These are phyloP conservation scores for Epichloe uncinata DNA, from an alignment of 2,329 filamentous ascomycete genomes.

Conservation along the genomic window DNA sequence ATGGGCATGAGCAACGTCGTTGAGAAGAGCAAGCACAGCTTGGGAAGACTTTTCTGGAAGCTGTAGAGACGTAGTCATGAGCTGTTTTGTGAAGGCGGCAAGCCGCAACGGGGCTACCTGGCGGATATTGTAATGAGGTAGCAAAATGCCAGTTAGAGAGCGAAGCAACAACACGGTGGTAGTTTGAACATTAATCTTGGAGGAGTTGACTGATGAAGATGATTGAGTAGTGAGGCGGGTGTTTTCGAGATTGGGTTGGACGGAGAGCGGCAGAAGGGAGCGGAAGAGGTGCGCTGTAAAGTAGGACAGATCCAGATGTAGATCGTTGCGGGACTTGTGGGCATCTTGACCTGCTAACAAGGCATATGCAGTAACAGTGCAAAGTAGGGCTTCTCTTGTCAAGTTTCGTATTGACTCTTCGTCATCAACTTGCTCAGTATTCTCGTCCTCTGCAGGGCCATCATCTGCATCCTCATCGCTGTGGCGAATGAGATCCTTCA, in stretches of 20 bases:
- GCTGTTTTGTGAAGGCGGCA: constrained; percentile 87
- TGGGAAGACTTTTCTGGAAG: constrained; percentile 80
- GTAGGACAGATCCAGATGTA: constrained; percentile 86
- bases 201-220: constrained; percentile 24
- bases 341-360: constrained; percentile 89
- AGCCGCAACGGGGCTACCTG: constrained; percentile 69
- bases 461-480: constrained; percentile 44
- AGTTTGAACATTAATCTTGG: constrained; percentile 85
- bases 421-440: constrained; percentile 30
- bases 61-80: constrained; percentile 70
- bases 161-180: constrained; percentile 86
- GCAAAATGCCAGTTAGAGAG: constrained; percentile 67
- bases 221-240: constrained; percentile 31
- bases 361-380: constrained; percentile 93
- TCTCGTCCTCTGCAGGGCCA: constrained; percentile 26
- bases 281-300: constrained; percentile 92
- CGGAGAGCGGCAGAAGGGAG: constrained; percentile 62
- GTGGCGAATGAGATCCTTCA: constrained; percentile 81
- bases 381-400: constrained; percentile 78
- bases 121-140: constrained; percentile 61
- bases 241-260: constrained; percentile 78
- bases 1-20: constrained; percentile 68
- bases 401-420: constrained; percentile 49
- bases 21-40: constrained; percentile 65
- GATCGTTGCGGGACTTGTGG: constrained; percentile 63